phyloP scores from a whole-genome alignment of 2,329 filamentous ascomycete species.

The Hypoxylon sp. region DNA sequence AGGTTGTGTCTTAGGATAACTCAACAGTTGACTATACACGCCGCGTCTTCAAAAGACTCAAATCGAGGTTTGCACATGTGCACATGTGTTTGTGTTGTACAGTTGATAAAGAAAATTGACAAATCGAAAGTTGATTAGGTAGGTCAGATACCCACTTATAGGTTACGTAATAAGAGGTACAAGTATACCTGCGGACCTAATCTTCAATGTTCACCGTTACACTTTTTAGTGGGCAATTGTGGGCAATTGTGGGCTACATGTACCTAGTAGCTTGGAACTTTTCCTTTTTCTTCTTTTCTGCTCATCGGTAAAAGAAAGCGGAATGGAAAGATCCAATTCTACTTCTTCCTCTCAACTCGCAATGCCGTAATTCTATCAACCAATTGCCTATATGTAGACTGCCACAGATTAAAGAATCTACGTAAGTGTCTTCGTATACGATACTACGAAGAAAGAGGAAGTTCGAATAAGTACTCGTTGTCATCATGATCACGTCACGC shows the following conservation, averaged over 20 bases:
- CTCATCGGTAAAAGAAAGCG: conserved; percentile 2
- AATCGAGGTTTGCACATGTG: conserved; percentile 16
- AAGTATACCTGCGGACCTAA: not conserved
- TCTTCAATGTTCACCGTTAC: too few species aligned
- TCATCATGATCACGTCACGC: conserved; percentile 27
- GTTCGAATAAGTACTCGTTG: conserved; percentile 7
- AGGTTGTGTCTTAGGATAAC: not conserved
- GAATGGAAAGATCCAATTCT: not conserved
- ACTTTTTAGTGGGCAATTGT: not conserved
- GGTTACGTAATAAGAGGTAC: conserved; percentile 23
- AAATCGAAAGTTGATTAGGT: not conserved
- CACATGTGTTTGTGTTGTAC: conserved; percentile 33
- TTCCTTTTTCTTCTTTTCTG: not conserved
- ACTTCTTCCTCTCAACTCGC: not conserved
- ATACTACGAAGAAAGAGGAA: conserved; percentile 8
- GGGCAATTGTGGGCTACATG: not conserved
- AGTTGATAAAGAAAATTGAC: conserved; percentile 3
- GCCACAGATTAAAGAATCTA: not conserved
- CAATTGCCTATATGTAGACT: not conserved
- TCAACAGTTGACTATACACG: conserved; percentile 15
- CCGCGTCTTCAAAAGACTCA: conserved; percentile 5
- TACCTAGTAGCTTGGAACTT: not conserved
- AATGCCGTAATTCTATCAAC: not conserved
- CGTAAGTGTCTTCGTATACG: not conserved
- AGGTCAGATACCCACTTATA: not conserved